A percentile compares a stretch with the other conserved stretches of the same genome.
phyloP scores from a whole-genome alignment of 148 eudicot species.

The Nepenthes mirabilis region DNA sequence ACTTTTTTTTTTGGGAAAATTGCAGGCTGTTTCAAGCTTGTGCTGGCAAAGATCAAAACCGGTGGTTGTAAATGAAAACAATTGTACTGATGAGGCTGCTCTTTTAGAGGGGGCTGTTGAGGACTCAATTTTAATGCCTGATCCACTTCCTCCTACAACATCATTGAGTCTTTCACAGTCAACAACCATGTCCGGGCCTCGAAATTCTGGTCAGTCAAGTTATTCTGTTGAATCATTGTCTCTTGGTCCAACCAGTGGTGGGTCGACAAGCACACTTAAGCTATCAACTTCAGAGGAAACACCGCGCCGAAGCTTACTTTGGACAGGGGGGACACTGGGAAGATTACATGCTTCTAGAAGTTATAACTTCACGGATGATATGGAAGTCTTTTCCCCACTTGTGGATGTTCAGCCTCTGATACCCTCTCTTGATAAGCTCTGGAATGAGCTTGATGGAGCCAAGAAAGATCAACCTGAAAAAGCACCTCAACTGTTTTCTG shows the following conservation, averaged over 20 bases:
- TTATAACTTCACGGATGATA: constrained; percentile 73
- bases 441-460: constrained; percentile 42
- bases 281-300: constrained; percentile 44
- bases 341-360: constrained; percentile 67
- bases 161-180: constrained; percentile 38
- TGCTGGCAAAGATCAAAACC: constrained; percentile 97
- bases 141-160: constrained; percentile 69
- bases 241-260: constrained; percentile 22
- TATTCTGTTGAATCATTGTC: constrained; percentile 44
- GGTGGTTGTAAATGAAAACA: constrained; percentile 49
- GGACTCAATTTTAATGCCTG: constrained; percentile 93
- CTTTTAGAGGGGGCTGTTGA: constrained; percentile 82
- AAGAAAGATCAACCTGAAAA: constrained; percentile 47
- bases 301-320: constrained; percentile 39
- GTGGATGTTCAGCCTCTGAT: constrained; percentile 86
- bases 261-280: constrained; percentile 21
- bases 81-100: constrained; percentile 63
- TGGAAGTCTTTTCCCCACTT: constrained; percentile 97
- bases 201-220: constrained; percentile 30
- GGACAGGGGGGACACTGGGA: constrained; percentile 53
- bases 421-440: constrained; percentile 69
- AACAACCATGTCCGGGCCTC: constrained; percentile 38
- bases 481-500: constrained; percentile 45
- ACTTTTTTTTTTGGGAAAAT: constrained; percentile 2
- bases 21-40: constrained; percentile 84